Evolutionary conservation across 148 eudicot species (phyloP).

Genomic region (Rhododendron mucronatum): DNA sequence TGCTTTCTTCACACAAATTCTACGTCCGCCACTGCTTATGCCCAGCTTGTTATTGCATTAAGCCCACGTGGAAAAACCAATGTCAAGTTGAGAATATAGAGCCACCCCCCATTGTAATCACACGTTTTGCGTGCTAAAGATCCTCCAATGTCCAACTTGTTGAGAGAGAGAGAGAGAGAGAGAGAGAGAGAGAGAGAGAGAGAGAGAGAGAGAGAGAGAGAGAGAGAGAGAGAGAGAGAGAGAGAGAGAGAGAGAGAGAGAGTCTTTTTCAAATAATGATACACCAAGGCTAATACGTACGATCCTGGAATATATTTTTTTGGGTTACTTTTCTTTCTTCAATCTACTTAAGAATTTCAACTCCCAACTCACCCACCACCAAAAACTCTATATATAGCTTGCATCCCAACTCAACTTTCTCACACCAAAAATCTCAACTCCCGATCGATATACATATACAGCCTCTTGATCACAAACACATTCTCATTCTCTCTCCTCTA

Average conservation of each 20-base stretch:
- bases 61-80: background rate
- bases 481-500: background rate
- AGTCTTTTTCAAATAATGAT: background rate
- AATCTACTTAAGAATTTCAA: background rate
- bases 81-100: background rate
- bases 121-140: background rate
- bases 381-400: background rate
- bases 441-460: background rate
- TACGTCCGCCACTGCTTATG: background rate
- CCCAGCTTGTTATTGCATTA: background rate
- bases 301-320: background rate
- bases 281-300: background rate
- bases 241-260: background rate
- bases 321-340: background rate
- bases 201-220: background rate
- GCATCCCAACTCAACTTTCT: background rate
- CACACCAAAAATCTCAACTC: background rate
- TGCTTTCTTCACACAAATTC: no score
- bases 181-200: background rate
- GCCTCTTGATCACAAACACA: background rate
- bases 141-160: background rate
- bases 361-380: background rate
- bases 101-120: background rate
- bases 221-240: background rate
- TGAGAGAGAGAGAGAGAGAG: background rate